Percentiles rank a stretch among this genome's conserved stretches.
Evolutionary conservation across 768 basidiomycete genomes (phyloP).

Genomic region (Gloeostereum incarnatum): DNA sequence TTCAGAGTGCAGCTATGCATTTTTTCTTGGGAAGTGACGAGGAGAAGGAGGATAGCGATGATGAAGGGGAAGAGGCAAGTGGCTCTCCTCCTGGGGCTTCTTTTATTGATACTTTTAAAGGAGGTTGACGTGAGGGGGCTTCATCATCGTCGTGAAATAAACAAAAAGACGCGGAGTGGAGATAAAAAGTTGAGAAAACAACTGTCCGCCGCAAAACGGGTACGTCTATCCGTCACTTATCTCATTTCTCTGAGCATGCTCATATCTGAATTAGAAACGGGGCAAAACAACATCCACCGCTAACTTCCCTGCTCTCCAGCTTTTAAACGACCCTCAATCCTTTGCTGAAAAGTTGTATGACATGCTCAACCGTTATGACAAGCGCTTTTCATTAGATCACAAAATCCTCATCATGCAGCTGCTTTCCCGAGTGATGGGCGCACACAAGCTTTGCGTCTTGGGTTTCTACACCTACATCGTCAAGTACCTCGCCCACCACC

Average conservation of each 20-base stretch:
- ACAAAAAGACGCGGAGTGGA: constrained; percentile 82
- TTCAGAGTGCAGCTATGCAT: constrained; percentile 88
- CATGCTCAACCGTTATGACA: constrained; percentile 76
- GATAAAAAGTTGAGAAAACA: constrained; percentile 75
- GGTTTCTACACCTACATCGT: constrained; percentile 94
- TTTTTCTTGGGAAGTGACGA: constrained; percentile 94
- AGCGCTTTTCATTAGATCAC: constrained; percentile 93
- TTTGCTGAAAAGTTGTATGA: constrained; percentile 94
- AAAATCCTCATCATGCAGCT: constrained; percentile 97
- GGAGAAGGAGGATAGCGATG: constrained; percentile 61
- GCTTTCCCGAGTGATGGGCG: constrained; percentile 86
- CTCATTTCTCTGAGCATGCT: background rate
- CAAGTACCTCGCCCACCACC: constrained; percentile 88
- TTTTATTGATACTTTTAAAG: constrained; percentile 21
- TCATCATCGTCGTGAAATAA: constrained; percentile 83
- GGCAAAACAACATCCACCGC: constrained; percentile 24
- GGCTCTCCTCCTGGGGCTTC: constrained; percentile 3
- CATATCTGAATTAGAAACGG: background rate
- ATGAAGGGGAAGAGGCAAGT: constrained; percentile 53
- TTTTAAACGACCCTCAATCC: constrained; percentile 91
- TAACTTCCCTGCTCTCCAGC: constrained; percentile 89
- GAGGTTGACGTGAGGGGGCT: constrained; percentile 62
- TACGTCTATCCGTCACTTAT: constrained; percentile 15
- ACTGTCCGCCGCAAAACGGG: constrained; percentile 70
- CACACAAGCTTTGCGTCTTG: constrained; percentile 88